These are phyloP conservation scores for Annulohypoxylon stygium DNA, from an alignment of 495 filamentous ascomycete genomes.

Conservation along the genomic window DNA sequence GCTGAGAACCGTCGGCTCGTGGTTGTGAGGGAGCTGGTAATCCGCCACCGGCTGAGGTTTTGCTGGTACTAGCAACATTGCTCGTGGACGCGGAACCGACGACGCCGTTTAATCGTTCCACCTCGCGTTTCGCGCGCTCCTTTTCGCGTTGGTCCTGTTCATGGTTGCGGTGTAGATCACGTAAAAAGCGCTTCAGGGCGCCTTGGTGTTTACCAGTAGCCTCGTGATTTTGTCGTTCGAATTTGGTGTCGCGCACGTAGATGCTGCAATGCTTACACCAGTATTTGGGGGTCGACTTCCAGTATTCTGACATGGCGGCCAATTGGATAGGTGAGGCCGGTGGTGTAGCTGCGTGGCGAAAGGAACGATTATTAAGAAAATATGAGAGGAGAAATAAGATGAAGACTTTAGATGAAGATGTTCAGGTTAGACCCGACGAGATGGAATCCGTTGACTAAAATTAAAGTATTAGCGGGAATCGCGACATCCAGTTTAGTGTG, in stretches of 20 bases:
- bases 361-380: too few relatives aligned
- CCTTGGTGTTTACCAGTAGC: slow-evolving; percentile 88
- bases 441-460: not conserved
- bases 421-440: too few relatives aligned
- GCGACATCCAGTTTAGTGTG: not conserved
- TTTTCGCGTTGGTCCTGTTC: slow-evolving; percentile 82
- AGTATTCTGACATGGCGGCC: slow-evolving; percentile 89
- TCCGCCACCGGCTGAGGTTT: not conserved
- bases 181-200: slow-evolving; percentile 88
- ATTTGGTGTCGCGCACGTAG: slow-evolving; percentile 91
- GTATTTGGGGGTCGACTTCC: slow-evolving; percentile 97
- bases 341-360: not conserved
- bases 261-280: slow-evolving; percentile 98
- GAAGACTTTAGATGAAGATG: too few relatives aligned
- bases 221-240: slow-evolving; percentile 92
- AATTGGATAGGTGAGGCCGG: not conserved
- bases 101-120: slow-evolving; percentile 86
- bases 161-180: slow-evolving; percentile 85
- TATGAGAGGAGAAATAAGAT: too few relatives aligned
- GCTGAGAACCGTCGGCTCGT: slow-evolving; percentile 71
- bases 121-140: slow-evolving; percentile 84
- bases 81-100: slow-evolving; percentile 62
- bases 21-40: slow-evolving; percentile 35
- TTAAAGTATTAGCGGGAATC: not conserved
- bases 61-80: slow-evolving; percentile 32